phyloP scores from a whole-genome alignment of 2,329 filamentous ascomycete species.

The Pyrenophora seminiperda region DNA sequence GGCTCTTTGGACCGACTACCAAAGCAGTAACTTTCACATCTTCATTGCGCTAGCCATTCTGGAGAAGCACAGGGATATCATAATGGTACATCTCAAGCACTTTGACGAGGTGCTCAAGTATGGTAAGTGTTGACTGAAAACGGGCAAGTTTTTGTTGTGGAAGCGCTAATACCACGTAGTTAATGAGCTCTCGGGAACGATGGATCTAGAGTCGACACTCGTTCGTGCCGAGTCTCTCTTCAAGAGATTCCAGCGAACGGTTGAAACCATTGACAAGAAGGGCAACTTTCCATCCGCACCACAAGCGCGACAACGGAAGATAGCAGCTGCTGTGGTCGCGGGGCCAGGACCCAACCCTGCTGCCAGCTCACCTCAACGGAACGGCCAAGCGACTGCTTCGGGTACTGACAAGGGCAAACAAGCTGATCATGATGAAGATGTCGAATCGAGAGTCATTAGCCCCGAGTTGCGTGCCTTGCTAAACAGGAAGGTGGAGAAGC shows the following conservation, averaged over 20 bases:
- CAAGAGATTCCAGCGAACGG: conserved; percentile 81
- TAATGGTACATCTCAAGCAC: conserved; percentile 89
- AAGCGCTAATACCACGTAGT: conserved; percentile 58
- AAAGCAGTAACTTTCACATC: conserved; percentile 88
- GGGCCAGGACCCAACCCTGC: conserved; percentile 27
- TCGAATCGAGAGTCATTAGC: conserved; percentile 62
- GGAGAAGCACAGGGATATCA: conserved; percentile 94
- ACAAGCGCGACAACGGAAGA: conserved; percentile 55
- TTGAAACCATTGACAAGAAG: conserved; percentile 92
- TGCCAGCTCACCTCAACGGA: conserved; percentile 23
- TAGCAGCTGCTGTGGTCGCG: conserved; percentile 43
- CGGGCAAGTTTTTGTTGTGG: neutral
- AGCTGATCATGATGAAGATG: conserved; percentile 31
- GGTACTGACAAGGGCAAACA: conserved; percentile 45
- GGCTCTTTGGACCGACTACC: conserved; percentile 88
- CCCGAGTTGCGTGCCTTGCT: conserved; percentile 66
- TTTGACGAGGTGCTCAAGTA: conserved; percentile 99
- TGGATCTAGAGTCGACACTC: conserved; percentile 85
- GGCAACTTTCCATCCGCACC: conserved; percentile 73
- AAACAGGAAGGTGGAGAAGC: conserved; percentile 62
- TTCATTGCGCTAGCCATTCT: conserved; percentile 93
- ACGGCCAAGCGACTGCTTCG: conserved; percentile 31
- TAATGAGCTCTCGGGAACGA: conserved; percentile 91
- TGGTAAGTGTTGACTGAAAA: conserved; percentile 58
- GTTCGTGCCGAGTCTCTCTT: conserved; percentile 89